These are phyloP conservation scores for Globisporangium cederbergense DNA, from an alignment of 352 stramenopile genomes.

Conservation along the genomic window DNA sequence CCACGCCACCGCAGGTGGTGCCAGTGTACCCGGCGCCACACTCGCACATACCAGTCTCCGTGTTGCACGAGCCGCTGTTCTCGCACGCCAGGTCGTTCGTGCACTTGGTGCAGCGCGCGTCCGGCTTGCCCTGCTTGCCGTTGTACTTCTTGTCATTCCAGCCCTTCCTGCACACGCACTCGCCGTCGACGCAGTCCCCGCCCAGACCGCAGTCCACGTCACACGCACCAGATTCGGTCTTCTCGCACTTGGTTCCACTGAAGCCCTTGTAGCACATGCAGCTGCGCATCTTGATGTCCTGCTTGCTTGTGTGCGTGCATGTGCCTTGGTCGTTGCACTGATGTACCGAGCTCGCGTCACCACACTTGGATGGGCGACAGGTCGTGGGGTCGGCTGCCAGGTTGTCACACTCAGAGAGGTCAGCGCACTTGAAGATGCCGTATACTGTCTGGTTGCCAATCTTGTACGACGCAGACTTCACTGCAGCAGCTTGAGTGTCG, in stretches of 20 bases:
- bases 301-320: conserved; percentile 62
- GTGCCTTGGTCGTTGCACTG: conserved; percentile 69
- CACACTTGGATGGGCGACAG: conserved; percentile 33
- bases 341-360: conserved; percentile 19
- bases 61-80: conserved; percentile 29
- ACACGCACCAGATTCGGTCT: conserved; percentile 36
- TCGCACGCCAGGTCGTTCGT: conserved; percentile 31
- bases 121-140: conserved; percentile 39
- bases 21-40: conserved; percentile 39
- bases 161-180: conserved; percentile 42
- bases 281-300: conserved; percentile 42
- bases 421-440: conserved; percentile 50
- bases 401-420: conserved; percentile 39
- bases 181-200: conserved; percentile 38
- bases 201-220: conserved; percentile 52
- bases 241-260: conserved; percentile 40
- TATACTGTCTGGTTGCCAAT: conserved; percentile 54
- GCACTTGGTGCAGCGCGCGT: conserved; percentile 34
- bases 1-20: conserved; percentile 40
- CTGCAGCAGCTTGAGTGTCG: conserved; percentile 16
- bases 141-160: conserved; percentile 45
- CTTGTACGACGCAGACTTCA: conserved; percentile 38
- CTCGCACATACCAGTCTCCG: conserved; percentile 31
- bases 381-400: conserved; percentile 31
- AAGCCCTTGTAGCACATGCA: conserved; percentile 58